Conservation (phyloP, 2,329 filamentous ascomycete species). For the Colletotrichum somersetense region DNA sequence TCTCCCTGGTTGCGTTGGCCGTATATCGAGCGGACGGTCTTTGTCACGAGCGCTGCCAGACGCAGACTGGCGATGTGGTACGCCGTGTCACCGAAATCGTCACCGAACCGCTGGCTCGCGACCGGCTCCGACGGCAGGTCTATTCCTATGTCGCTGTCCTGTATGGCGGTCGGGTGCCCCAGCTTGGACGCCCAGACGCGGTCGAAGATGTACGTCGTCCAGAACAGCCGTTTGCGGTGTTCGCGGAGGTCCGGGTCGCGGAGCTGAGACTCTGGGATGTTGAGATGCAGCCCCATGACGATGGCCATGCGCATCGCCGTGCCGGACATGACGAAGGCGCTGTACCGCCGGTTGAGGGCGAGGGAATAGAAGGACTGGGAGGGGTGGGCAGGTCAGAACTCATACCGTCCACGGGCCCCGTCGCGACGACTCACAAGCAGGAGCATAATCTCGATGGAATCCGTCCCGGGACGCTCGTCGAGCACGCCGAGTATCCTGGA, state of each 20-base stretch:
- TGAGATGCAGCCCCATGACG: conserved; percentile 45
- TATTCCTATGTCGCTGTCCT: conserved; percentile 61
- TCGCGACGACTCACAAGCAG: conserved; percentile 54
- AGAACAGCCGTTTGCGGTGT: conserved; percentile 57
- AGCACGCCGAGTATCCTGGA: conserved; percentile 55
- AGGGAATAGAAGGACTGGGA: conserved; percentile 58
- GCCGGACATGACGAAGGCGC: conserved; percentile 58
- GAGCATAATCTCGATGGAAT: conserved; percentile 58
- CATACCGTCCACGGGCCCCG: neutral
- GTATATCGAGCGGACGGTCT: conserved; percentile 51
- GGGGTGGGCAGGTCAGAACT: conserved; percentile 2
- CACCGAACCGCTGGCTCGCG: neutral
- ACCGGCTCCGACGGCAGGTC: conserved; percentile 53
- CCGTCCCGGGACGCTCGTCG: conserved; percentile 57
- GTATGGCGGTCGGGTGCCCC: conserved; percentile 61
- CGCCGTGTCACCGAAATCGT: conserved; percentile 50
- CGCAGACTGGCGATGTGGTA: conserved; percentile 53
- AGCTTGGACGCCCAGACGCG: conserved; percentile 63
- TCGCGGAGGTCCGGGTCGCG: conserved; percentile 53
- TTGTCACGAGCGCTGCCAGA: conserved; percentile 51
- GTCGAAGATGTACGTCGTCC: conserved; percentile 59
- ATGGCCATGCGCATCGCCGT: conserved; percentile 58
- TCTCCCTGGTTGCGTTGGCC: conserved; percentile 46
- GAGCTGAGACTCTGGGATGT: conserved; percentile 51
- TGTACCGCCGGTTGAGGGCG: conserved; percentile 58